phyloP scores from a whole-genome alignment of 352 stramenopile genomes.

The Globisporangium perplexum region DNA sequence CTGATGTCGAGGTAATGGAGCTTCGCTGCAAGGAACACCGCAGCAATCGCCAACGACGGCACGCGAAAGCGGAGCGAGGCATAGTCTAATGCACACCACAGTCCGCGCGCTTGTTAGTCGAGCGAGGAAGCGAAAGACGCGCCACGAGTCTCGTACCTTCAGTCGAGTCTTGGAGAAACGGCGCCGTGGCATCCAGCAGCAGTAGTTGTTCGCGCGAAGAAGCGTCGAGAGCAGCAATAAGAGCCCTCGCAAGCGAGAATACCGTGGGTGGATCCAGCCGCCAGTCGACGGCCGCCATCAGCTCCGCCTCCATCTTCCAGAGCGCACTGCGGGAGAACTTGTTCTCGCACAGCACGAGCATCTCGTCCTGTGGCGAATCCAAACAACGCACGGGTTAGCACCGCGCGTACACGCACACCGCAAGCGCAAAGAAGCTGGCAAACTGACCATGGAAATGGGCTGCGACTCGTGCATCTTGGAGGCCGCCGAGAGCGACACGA shows the following conservation, averaged over 20 bases:
- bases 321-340: conserved; percentile 40
- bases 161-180: conserved; percentile 8
- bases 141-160: conserved; percentile 6
- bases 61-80: conserved; percentile 2
- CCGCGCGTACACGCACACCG: neutral
- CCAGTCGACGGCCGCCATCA: conserved; percentile 28
- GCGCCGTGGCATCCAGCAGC: neutral
- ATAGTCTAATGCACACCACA: conserved; percentile 2
- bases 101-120: neutral
- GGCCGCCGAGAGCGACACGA: conserved; percentile 9
- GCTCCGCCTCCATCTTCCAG: conserved; percentile 25
- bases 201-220: neutral
- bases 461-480: conserved; percentile 15
- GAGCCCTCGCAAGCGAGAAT: conserved; percentile 35
- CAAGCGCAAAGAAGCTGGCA: neutral
- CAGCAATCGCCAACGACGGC: conserved; percentile 2
- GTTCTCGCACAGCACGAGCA: conserved; percentile 35
- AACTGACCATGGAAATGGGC: conserved; percentile 12
- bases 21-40: conserved; percentile 4
- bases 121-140: neutral
- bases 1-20: neutral
- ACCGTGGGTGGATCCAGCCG: conserved; percentile 25
- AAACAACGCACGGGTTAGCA: neutral
- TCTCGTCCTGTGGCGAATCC: conserved; percentile 27
- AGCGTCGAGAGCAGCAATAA: conserved; percentile 10